Evolutionary conservation across 2,329 filamentous ascomycete species (phyloP).

Genomic region (Colletotrichum tanaceti): DNA sequence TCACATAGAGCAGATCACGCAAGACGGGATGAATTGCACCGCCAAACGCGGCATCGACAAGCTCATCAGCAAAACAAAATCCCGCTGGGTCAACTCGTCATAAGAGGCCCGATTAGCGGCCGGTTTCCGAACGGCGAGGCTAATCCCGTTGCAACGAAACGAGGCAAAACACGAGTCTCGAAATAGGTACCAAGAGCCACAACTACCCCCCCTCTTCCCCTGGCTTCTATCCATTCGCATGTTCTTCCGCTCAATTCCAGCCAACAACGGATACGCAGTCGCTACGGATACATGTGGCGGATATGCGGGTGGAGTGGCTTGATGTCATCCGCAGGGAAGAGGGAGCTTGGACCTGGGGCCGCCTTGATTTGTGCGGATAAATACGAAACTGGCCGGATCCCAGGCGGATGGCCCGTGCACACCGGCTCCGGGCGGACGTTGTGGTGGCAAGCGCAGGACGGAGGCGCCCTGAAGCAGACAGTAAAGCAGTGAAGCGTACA

Average conservation of each 20-base stretch:
- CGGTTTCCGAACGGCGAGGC: not conserved
- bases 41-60: not conserved
- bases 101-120: constrained; percentile 18
- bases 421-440: constrained; percentile 16
- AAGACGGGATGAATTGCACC: not conserved
- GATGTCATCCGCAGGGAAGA: constrained; percentile 40
- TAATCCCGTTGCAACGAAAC: not conserved
- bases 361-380: constrained; percentile 41
- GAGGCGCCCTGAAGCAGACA: not conserved
- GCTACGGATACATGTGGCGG: constrained; percentile 29
- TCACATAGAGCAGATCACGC: not conserved
- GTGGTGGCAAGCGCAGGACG: not conserved
- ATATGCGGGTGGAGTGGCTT: constrained; percentile 40
- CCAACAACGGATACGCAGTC: constrained; percentile 31
- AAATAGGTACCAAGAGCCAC: not conserved
- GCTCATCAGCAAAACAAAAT: not conserved
- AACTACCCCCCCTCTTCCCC: not conserved
- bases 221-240: constrained; percentile 19
- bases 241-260: constrained; percentile 36
- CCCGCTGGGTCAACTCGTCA: not conserved
- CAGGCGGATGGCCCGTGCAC: constrained; percentile 23
- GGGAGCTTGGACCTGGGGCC: constrained; percentile 37
- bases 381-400: constrained; percentile 37
- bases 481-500: not conserved
- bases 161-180: constrained; percentile 5